These are phyloP conservation scores for Aspergillus sp. DNA, from an alignment of 2,329 filamentous ascomycete genomes.

Conservation along the genomic window DNA sequence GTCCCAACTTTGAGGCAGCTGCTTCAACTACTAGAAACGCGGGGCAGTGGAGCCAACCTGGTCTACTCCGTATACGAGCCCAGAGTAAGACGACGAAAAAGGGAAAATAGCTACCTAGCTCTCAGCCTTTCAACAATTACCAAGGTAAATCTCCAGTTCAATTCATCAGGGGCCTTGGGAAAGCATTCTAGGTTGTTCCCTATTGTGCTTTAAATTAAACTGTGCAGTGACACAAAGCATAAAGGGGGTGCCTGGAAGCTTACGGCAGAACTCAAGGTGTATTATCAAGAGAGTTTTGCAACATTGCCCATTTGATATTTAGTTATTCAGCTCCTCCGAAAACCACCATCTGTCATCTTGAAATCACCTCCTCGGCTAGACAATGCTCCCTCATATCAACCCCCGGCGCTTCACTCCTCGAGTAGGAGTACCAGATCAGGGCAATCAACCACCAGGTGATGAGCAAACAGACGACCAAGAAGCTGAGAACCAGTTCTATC, in stretches of 20 bases:
- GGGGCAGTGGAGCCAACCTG: not conserved
- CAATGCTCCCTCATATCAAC: not conserved
- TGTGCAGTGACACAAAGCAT: not conserved
- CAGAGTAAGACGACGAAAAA: not conserved
- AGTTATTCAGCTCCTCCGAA: not conserved
- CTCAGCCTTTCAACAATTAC: not conserved
- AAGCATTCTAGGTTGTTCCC: not conserved
- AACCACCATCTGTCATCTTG: not conserved
- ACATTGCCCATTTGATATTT: not conserved
- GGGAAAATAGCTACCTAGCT: not conserved
- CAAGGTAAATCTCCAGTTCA: not conserved
- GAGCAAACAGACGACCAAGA: not conserved
- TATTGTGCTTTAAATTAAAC: not conserved
- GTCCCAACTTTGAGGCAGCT: not conserved
- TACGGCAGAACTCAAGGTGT: not conserved
- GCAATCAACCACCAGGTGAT: not conserved
- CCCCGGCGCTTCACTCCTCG: not conserved
- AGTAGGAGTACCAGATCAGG: not conserved
- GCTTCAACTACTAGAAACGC: not conserved
- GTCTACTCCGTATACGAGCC: not conserved
- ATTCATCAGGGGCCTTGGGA: not conserved
- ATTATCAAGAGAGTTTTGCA: not conserved
- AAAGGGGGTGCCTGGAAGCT: constrained; percentile 4
- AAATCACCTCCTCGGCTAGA: not conserved
- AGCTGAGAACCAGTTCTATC: constrained; percentile 22